phyloP scores from a whole-genome alignment of 139 green algal genomes.

The Tetratostichococcus sp. region DNA sequence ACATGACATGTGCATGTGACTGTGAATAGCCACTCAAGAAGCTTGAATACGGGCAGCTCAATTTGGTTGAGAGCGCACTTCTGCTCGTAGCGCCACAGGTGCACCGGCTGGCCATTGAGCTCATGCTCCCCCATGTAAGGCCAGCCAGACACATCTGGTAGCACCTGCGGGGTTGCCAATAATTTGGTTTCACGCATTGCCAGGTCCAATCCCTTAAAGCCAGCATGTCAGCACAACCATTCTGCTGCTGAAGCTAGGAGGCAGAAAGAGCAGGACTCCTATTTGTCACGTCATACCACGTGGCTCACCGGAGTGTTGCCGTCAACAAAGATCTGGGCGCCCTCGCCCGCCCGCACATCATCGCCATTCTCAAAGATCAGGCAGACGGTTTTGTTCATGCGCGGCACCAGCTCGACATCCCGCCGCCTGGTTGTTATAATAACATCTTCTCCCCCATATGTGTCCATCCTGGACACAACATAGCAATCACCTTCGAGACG shows the following conservation, averaged over 20 bases:
- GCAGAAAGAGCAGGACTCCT: too few relatives aligned
- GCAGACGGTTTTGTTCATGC: not conserved
- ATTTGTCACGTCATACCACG: too few relatives aligned
- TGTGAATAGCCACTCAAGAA: not conserved
- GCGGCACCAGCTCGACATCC: not conserved
- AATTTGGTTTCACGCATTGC: too few relatives aligned
- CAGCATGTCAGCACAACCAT: not conserved
- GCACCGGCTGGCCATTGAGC: not conserved
- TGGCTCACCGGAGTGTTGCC: not conserved
- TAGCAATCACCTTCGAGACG: constrained; percentile 12
- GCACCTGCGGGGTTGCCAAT: not conserved
- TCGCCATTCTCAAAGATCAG: not conserved
- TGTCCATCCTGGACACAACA: constrained; percentile 21
- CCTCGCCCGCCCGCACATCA: not conserved
- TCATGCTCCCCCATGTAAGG: not conserved
- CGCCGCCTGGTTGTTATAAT: constrained; percentile 20
- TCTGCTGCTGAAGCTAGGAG: too few relatives aligned
- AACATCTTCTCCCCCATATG: constrained; percentile 11
- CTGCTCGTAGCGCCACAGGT: not conserved
- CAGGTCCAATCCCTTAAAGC: too few relatives aligned
- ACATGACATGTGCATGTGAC: too few relatives aligned
- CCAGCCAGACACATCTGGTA: not conserved
- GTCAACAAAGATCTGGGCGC: not conserved
- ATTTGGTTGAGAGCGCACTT: not conserved
- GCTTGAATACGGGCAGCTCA: too few relatives aligned